Base-by-base conservation (phyloP, 139 green algal genomes). In the Closterium sp. region DNA sequence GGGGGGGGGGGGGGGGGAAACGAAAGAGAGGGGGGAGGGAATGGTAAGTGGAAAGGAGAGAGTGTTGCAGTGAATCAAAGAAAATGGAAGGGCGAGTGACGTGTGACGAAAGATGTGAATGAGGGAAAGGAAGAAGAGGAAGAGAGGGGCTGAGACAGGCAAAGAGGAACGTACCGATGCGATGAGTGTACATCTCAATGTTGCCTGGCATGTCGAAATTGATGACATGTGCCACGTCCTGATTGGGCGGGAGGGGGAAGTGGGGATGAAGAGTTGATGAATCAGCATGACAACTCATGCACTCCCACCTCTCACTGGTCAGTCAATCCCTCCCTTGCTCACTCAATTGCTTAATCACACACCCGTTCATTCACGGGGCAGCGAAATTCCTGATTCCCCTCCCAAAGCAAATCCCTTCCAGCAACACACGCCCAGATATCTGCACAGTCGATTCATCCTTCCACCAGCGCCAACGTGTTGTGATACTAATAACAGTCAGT, bases 201-300 rank as follows among this genome's bases (percentile, higher is more conserved):
- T 95, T 97, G 92, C 95, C 92, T 2, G 98, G 96, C 98, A 99
- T 99, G 96, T 99, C 97, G 95, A 99, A 99, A 95, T 99, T 99
- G 90, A 99, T 93, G 19, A 99, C 98, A 70, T 98, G 92, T n/a
- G 96, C 96, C 50, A 99, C 97, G 90, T 97, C 95, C 45, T 96
- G 94, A 30, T 86, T 29, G 27, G 27, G 9, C 1, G 30, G 27
- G 87, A 30, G 9, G 9, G 4, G 4, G 9, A 17, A 10, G 34
- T 22, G 11, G 9, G 87, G 27, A 79, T 85, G 21, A 21, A 17
- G 19, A 29, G 85, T 28, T 29, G 19, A 31, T 42, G 27, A 90
- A 42, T 29, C n/a, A 30, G 30, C 38, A 90, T 13, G 30, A 28
- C 85, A 9, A 3, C 38, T 85, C 88, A 3, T 24, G 17, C 38